These are phyloP conservation scores for Oryza glaberrima DNA, from an alignment of 176 grass and related monocot genomes.

Conservation along the genomic window DNA sequence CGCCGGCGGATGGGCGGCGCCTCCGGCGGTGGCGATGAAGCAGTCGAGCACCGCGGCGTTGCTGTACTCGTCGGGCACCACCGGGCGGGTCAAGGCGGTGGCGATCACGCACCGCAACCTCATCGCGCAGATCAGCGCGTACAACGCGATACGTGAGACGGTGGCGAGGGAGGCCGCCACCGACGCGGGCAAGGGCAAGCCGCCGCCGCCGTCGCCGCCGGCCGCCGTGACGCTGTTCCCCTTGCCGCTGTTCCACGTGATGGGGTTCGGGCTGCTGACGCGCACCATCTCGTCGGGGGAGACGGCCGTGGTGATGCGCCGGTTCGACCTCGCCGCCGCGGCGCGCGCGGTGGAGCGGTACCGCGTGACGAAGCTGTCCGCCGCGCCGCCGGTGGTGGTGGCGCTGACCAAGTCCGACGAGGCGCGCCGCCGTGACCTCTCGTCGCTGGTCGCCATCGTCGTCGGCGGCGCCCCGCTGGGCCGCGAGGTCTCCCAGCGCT, in stretches of 20 bases:
- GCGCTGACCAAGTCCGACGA: conserved; percentile 70
- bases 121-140: conserved; percentile 49
- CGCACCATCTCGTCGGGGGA: conserved; percentile 62
- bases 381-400: conserved; percentile 68
- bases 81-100: conserved; percentile 74
- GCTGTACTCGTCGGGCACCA: conserved; percentile 87
- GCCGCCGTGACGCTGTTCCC: conserved; percentile 55
- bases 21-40: conserved; percentile 43
- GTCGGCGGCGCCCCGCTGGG: conserved; percentile 75
- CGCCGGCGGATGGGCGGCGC: not conserved
- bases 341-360: conserved; percentile 66
- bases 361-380: conserved; percentile 58
- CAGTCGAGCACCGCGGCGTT: conserved; percentile 76
- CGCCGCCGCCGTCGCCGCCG: not conserved
- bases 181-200: conserved; percentile 31
- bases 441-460: conserved; percentile 56
- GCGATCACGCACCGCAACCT: conserved; percentile 73
- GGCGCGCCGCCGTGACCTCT: conserved; percentile 61
- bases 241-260: conserved; percentile 77
- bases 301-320: conserved; percentile 79
- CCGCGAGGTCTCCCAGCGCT: conserved; percentile 64
- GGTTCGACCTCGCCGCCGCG: conserved; percentile 62
- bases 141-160: not conserved
- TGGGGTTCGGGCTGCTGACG: conserved; percentile 70
- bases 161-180: conserved; percentile 18